Conservation (phyloP, 495 filamentous ascomycete genomes). For the Talaromyces adpressus region DNA sequence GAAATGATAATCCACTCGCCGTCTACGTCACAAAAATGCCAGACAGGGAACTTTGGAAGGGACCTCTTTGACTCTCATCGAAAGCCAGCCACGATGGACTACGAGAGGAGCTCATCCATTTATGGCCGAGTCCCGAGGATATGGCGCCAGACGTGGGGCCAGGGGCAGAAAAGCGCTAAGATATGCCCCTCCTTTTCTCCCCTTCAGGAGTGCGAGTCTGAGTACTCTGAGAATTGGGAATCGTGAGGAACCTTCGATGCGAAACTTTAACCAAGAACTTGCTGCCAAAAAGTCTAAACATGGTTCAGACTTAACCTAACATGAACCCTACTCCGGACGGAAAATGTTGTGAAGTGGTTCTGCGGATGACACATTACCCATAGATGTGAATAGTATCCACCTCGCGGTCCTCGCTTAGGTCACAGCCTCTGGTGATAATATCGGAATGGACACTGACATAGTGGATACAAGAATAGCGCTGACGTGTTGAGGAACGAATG, state of each 20-base stretch:
- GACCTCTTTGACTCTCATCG: not conserved
- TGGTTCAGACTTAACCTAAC: not conserved
- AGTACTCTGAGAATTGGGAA: not conserved
- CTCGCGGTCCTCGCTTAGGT: not conserved
- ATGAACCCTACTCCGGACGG: not conserved
- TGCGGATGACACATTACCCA: not conserved
- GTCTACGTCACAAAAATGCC: not conserved
- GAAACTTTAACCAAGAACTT: not conserved
- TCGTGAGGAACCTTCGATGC: not conserved
- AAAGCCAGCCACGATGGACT: not conserved
- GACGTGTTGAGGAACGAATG: not conserved
- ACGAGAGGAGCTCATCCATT: not conserved
- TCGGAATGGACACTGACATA: not conserved
- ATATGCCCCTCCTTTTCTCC: not conserved
- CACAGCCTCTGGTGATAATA: too few species aligned
- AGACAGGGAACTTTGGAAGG: too few species aligned
- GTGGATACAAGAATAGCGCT: not conserved
- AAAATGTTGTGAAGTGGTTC: not conserved
- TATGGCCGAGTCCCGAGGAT: not conserved
- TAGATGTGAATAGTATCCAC: not conserved
- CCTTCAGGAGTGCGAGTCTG: not conserved
- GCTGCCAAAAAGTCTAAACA: not conserved
- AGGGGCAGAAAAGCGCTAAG: not conserved
- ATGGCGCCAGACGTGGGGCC: not conserved
- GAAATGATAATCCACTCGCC: not conserved